phyloP scores from a whole-genome alignment of 305 asterid species.

The Rubia peregrina region DNA sequence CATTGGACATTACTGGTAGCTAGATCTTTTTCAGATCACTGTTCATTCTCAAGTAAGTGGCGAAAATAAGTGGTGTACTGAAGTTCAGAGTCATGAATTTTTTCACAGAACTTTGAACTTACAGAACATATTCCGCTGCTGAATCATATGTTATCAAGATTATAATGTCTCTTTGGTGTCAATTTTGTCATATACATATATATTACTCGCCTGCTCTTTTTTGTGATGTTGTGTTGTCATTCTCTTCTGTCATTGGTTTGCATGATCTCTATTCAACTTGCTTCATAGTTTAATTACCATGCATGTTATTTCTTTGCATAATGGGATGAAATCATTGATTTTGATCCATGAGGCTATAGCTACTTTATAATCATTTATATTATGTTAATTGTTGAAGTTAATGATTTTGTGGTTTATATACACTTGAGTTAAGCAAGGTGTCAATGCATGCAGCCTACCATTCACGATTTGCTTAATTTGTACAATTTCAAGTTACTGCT shows the following conservation, averaged over 20 bases:
- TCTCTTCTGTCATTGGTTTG: not conserved
- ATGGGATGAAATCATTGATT: not conserved
- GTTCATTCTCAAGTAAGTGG: conserved; percentile 91
- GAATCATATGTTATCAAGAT: not conserved
- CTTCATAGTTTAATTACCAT: not conserved
- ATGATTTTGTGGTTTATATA: not conserved
- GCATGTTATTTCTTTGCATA: not conserved
- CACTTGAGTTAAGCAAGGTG: too few species aligned
- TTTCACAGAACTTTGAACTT: not conserved
- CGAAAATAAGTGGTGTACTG: conserved; percentile 15
- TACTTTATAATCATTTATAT: not conserved
- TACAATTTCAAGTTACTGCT: too few species aligned
- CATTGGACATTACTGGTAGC: conserved; percentile 79
- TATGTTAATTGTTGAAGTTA: not conserved
- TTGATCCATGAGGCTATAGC: not conserved
- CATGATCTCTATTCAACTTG: too few species aligned
- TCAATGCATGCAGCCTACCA: too few species aligned
- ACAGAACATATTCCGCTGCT: not conserved
- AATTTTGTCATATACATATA: not conserved
- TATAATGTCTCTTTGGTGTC: not conserved
- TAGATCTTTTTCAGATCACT: conserved; percentile 68
- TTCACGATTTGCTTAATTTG: too few species aligned
- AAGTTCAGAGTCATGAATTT: not conserved
- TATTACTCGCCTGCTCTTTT: not conserved
- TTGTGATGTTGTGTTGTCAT: not conserved